Conservation (phyloP, 352 stramenopile genomes). For the Phytophthora pseudosyringae region DNA sequence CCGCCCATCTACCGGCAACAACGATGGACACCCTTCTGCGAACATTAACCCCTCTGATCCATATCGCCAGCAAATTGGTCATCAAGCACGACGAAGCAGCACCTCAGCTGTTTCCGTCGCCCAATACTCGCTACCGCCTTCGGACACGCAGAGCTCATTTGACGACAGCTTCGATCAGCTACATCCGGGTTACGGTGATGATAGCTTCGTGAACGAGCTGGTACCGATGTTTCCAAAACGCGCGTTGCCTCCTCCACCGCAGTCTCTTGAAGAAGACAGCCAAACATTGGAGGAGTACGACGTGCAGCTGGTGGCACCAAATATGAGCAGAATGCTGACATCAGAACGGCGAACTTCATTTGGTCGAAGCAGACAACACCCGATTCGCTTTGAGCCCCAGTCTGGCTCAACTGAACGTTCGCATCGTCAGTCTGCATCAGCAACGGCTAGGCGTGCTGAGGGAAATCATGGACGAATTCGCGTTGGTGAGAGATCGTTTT, state of each 20-base stretch:
- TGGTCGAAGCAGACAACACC: slow-evolving; percentile 23
- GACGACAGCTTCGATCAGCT: slow-evolving; percentile 49
- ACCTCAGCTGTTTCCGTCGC: slow-evolving; percentile 34
- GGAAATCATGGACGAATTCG: background rate
- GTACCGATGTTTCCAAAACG: slow-evolving; percentile 64
- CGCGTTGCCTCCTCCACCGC: slow-evolving; percentile 2
- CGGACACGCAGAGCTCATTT: slow-evolving; percentile 69
- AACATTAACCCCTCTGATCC: slow-evolving; percentile 19
- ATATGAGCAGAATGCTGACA: slow-evolving; percentile 45
- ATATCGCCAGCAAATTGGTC: slow-evolving; percentile 38
- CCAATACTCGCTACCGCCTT: slow-evolving; percentile 70
- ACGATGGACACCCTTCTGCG: background rate
- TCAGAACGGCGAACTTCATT: slow-evolving; percentile 18
- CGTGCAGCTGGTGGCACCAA: slow-evolving; percentile 41
- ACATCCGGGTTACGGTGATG: slow-evolving; percentile 26
- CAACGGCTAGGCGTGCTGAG: background rate
- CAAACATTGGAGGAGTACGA: slow-evolving; percentile 40
- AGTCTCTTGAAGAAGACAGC: slow-evolving; percentile 22
- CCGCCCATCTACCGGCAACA: slow-evolving; percentile 8
- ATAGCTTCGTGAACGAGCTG: slow-evolving; percentile 65
- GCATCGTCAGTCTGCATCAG: slow-evolving; percentile 10
- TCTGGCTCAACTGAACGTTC: slow-evolving; percentile 1
- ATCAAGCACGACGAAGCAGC: slow-evolving; percentile 35
- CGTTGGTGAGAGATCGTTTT: slow-evolving; percentile 2
- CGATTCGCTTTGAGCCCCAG: slow-evolving; percentile 9